Evolutionary conservation across 257 asterid species (phyloP), one percentile per base, ranked within the genome.

Genomic region (Euphrasia confusa): DNA sequence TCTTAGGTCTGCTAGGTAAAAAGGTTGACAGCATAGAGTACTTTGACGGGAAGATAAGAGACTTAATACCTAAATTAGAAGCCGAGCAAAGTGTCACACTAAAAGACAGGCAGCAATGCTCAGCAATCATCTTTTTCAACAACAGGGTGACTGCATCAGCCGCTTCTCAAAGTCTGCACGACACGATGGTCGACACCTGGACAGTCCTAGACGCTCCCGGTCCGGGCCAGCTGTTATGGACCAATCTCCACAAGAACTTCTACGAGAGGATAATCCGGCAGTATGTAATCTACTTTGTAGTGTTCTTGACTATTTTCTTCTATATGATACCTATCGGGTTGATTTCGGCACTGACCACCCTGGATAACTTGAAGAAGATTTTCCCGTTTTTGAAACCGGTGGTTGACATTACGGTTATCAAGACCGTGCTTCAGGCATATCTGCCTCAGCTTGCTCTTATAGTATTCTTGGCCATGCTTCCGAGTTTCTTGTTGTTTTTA

Each of bases 401-500:
- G 39, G 75, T 89, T 47, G 76, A 80, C 8, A 63, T 30, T 59
- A 5, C 63, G 0, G 73, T 52, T 3, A 26, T 89, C 60, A 86
- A 62, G 80, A 87, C 99, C 13, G 78, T 92, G 52, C 75, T 92
- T 6, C 88, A 83, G 74, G 99, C 99, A 0, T 92, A 69, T 76
- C 74, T 92, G 66, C 99, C 99, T 65, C 99, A 92, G 81, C 70
- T 92, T 24, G 99, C 96, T 0, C 99, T 92, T 57, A 72, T 92
- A 35, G 8, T 86, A 21, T 92, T 92, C 62, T 61, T 92, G 79
- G 89, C 99, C n/a, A 65, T 92, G 74, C 72, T 92, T 69, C 96
- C 99, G 0, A 76, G 50, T 58, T 79, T 89, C 60, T 84, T 92
- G 9, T 35, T 84, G 84, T 84, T 86, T 78, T 77, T 92, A 4